A percentile compares a stretch with the other conserved stretches of the same genome.
These are phyloP conservation scores for Schwanniomyces etchellsii DNA, from an alignment of 1,139 yeast genomes.

Conservation along the genomic window DNA sequence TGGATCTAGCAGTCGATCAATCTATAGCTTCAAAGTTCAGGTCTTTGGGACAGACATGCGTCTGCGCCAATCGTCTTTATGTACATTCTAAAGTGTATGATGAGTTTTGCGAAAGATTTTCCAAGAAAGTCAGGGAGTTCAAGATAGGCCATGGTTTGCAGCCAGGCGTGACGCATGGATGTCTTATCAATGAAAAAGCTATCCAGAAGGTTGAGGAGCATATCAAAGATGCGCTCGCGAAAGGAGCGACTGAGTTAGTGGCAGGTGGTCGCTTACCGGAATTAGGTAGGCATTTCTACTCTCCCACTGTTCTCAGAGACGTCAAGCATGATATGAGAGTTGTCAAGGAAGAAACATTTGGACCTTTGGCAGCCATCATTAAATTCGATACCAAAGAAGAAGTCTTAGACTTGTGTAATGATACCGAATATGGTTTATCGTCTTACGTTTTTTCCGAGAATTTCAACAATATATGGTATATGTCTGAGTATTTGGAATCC, in stretches of 20 bases:
- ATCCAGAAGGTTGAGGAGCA: conserved; percentile 36
- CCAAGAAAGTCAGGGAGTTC: conserved; percentile 25
- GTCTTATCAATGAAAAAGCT: conserved; percentile 37
- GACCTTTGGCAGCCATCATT: conserved; percentile 41
- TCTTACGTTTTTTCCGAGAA: conserved; percentile 38
- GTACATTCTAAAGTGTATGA: conserved; percentile 70
- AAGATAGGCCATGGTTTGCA: conserved; percentile 42
- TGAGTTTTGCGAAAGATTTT: conserved; percentile 35
- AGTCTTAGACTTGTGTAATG: conserved; percentile 33
- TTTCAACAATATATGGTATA: conserved; percentile 52
- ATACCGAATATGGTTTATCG: conserved; percentile 40
- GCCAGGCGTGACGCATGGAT: conserved; percentile 39
- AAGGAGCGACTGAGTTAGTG: conserved; percentile 37
- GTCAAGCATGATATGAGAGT: conserved; percentile 38
- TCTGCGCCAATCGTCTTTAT: conserved; percentile 80
- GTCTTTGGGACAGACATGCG: conserved; percentile 87
- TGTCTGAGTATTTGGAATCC: conserved; percentile 35
- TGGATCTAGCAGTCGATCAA: conserved; percentile 44
- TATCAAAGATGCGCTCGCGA: conserved; percentile 33
- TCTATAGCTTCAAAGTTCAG: conserved; percentile 53
- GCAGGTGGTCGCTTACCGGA: conserved; percentile 37
- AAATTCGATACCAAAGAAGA: conserved; percentile 36
- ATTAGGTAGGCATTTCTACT: conserved; percentile 34
- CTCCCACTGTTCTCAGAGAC: conserved; percentile 35
- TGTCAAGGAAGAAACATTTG: conserved; percentile 40